Conservation (phyloP, 768 basidiomycete genomes). For the Hysterangium stoloniferum region DNA sequence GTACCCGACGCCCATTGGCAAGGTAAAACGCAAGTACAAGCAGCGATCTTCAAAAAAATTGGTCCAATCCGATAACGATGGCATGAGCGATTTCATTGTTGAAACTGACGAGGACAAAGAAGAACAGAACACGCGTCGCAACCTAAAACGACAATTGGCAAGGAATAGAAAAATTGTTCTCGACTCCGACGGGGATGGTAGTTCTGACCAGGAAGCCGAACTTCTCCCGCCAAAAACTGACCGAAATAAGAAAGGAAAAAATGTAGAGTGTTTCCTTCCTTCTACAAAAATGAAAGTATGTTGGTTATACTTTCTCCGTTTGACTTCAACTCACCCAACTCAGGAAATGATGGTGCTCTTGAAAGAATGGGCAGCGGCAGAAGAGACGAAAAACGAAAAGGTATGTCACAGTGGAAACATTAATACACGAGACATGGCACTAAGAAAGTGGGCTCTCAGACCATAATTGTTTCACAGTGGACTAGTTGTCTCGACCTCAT, state of each 20-base stretch:
- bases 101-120: slow-evolving; percentile 47
- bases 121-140: slow-evolving; percentile 36
- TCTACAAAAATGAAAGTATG: slow-evolving; percentile 71
- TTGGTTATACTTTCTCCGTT: slow-evolving; percentile 1
- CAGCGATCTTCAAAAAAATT: slow-evolving; percentile 17
- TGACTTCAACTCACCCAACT: background rate
- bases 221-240: slow-evolving; percentile 33
- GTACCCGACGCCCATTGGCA: slow-evolving; percentile 16
- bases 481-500: slow-evolving; percentile 55
- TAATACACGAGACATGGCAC: slow-evolving; percentile 4
- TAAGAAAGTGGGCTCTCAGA: no score
- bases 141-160: slow-evolving; percentile 32
- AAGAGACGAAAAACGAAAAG: slow-evolving; percentile 53
- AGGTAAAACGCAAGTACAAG: slow-evolving; percentile 22
- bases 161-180: slow-evolving; percentile 32
- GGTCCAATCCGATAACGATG: slow-evolving; percentile 28
- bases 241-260: slow-evolving; percentile 17
- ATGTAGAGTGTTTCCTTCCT: slow-evolving; percentile 44
- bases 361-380: slow-evolving; percentile 28
- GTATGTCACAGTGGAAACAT: slow-evolving; percentile 23
- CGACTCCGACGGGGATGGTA: slow-evolving; percentile 24
- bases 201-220: slow-evolving; percentile 18
- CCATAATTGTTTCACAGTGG: slow-evolving; percentile 66
- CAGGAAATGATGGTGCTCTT: slow-evolving; percentile 58
- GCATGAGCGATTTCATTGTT: slow-evolving; percentile 47